These are phyloP conservation scores for Hippophae rhamnoides DNA, from an alignment of 306 rosid species.

Conservation along the genomic window DNA sequence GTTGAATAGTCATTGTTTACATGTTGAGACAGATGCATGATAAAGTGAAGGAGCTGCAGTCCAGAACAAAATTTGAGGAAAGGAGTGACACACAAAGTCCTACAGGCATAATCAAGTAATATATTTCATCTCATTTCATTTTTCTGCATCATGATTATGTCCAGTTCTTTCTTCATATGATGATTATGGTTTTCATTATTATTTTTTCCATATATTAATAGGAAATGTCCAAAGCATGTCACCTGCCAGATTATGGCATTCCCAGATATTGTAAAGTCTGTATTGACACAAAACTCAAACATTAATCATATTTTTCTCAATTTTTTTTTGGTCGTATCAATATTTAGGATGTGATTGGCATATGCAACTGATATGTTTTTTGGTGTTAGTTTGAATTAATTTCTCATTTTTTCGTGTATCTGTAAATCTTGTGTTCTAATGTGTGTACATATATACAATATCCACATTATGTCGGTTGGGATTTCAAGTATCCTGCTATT, in stretches of 20 bases:
- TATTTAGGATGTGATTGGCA: too few species aligned
- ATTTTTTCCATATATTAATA: background rate
- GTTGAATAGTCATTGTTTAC: constrained; percentile 19
- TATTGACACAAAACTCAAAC: too few species aligned
- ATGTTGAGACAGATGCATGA: constrained; percentile 50
- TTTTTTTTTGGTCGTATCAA: too few species aligned
- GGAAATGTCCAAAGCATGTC: background rate
- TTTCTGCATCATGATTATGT: background rate
- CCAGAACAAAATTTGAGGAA: constrained; percentile 35
- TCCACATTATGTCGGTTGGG: too few species aligned
- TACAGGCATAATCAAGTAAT: constrained; percentile 46
- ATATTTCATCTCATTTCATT: constrained; percentile 8
- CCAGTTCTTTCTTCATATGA: background rate
- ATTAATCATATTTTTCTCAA: too few species aligned
- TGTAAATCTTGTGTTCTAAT: too few species aligned
- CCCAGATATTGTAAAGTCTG: too few species aligned
- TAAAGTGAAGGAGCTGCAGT: constrained; percentile 51
- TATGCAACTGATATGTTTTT: too few species aligned
- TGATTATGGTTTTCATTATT: background rate
- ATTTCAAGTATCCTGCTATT: background rate
- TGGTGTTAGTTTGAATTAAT: too few species aligned
- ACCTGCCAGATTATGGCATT: too few species aligned
- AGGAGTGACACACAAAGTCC: constrained; percentile 40
- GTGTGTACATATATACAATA: too few species aligned
- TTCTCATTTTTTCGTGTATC: too few species aligned